Evolutionary conservation across 176 grass and related monocot species (phyloP).

Genomic region (Avena atlantica): DNA sequence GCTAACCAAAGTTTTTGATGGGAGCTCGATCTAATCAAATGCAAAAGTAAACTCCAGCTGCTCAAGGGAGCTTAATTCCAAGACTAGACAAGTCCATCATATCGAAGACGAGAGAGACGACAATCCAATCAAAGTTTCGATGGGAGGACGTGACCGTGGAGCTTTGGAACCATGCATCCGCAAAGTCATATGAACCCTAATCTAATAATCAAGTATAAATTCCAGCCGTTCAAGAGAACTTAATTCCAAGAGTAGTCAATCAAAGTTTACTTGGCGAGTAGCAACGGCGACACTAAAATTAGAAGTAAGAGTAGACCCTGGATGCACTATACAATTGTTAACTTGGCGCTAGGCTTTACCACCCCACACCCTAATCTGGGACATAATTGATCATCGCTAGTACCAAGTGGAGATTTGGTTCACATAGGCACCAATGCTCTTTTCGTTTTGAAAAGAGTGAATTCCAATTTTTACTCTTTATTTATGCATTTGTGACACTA

Average conservation of each 20-base stretch:
- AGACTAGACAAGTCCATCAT: background rate
- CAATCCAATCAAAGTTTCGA: background rate
- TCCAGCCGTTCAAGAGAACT: too few relatives aligned
- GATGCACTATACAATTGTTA: constrained; percentile 36
- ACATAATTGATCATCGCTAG: constrained; percentile 33
- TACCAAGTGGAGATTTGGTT: background rate
- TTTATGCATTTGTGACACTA: too few relatives aligned
- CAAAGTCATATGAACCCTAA: too few relatives aligned
- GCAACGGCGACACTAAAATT: too few relatives aligned
- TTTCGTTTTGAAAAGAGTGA: too few relatives aligned
- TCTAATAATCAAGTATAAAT: too few relatives aligned
- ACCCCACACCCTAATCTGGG: constrained; percentile 42
- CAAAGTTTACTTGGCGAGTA: too few relatives aligned
- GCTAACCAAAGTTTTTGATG: too few relatives aligned
- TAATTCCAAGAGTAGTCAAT: too few relatives aligned
- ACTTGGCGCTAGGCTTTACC: constrained; percentile 29
- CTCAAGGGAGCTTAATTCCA: background rate
- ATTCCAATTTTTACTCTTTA: too few relatives aligned
- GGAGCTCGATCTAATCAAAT: background rate
- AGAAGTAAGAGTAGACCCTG: too few relatives aligned
- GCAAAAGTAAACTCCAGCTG: background rate
- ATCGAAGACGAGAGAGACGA: background rate
- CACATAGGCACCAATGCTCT: too few relatives aligned
- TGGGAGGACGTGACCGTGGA: constrained; percentile 30
- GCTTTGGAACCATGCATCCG: constrained; percentile 34